Conservation (phyloP, 1,139 yeast genomes). For the Entelexis sorbosivorans region DNA sequence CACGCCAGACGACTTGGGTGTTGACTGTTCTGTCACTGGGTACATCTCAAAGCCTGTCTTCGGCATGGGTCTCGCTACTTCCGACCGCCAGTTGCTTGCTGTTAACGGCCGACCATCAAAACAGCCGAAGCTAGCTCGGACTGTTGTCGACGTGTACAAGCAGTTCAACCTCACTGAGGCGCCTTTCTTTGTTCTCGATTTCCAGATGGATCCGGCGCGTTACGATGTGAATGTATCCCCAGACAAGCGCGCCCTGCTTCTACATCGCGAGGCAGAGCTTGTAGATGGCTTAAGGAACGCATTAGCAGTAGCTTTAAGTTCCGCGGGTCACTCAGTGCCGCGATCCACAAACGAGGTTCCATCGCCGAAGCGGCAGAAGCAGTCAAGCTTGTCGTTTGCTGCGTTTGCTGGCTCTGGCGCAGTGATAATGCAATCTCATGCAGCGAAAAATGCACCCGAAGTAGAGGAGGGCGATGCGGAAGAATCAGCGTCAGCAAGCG, state of each 20-base stretch:
- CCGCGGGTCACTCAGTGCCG: conserved; percentile 28
- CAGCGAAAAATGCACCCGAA: neutral
- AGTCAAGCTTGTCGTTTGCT: conserved; percentile 16
- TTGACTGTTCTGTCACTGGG: conserved; percentile 37
- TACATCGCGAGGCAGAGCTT: conserved; percentile 54
- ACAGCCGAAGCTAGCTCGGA: conserved; percentile 45
- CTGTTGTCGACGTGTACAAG: conserved; percentile 63
- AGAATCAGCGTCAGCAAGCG: neutral
- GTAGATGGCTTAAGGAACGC: conserved; percentile 38
- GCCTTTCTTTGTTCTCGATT: conserved; percentile 61
- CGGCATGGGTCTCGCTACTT: conserved; percentile 60
- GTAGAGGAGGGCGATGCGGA: no score
- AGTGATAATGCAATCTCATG: conserved; percentile 9
- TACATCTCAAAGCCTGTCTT: conserved; percentile 62
- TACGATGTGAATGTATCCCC: conserved; percentile 86
- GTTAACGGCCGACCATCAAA: conserved; percentile 68
- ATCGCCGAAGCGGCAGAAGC: conserved; percentile 15
- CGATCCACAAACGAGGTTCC: conserved; percentile 7
- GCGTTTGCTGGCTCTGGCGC: conserved; percentile 18
- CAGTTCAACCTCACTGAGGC: conserved; percentile 58
- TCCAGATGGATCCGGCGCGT: conserved; percentile 41
- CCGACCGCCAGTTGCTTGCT: conserved; percentile 64
- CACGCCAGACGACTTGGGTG: conserved; percentile 19
- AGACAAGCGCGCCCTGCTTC: conserved; percentile 62
- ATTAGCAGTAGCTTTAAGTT: conserved; percentile 24